These are phyloP conservation scores for Coniosporium apollinis DNA, from an alignment of 495 filamentous ascomycete species.

Conservation along the genomic window DNA sequence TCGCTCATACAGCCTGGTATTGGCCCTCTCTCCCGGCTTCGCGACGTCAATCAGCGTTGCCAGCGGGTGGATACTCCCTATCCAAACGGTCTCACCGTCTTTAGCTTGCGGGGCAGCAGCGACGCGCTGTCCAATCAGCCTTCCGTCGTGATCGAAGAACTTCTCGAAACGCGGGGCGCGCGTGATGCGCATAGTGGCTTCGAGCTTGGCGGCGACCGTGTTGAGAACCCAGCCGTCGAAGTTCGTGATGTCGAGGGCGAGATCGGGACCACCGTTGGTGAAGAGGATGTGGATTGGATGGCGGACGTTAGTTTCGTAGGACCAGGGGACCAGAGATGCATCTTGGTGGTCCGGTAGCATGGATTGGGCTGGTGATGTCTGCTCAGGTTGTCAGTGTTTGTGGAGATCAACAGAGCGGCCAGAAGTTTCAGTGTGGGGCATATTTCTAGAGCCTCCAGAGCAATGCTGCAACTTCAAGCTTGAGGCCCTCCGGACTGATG, in stretches of 20 bases:
- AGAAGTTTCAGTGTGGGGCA: too few relatives aligned
- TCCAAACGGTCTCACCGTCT: neutral
- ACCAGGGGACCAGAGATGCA: slow-evolving; percentile 7
- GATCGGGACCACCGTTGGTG: slow-evolving; percentile 2
- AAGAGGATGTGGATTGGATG: slow-evolving; percentile 9
- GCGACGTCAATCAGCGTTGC: neutral
- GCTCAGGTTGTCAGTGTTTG: slow-evolving; percentile 1
- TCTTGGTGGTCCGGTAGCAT: neutral
- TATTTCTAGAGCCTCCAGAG: too few relatives aligned
- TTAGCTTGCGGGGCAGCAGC: too few relatives aligned
- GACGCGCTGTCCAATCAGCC: neutral
- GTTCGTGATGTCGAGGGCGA: slow-evolving; percentile 3
- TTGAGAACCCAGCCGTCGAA: slow-evolving; percentile 20
- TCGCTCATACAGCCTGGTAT: neutral
- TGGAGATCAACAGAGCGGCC: too few relatives aligned
- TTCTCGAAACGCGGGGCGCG: neutral
- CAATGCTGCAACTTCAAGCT: too few relatives aligned
- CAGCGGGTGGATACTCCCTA: slow-evolving; percentile 1
- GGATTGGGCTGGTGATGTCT: slow-evolving; percentile 2
- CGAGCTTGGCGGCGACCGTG: slow-evolving; percentile 13
- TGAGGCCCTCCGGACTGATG: too few relatives aligned
- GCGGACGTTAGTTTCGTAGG: slow-evolving; percentile 12
- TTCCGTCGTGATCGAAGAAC: neutral
- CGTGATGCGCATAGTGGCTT: slow-evolving; percentile 3
- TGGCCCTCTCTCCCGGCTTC: neutral